A percentile compares a stretch with the other conserved stretches of the same genome.
Evolutionary conservation across 257 asterid genomes (phyloP).

Genomic region (Solanum appendiculatum): DNA sequence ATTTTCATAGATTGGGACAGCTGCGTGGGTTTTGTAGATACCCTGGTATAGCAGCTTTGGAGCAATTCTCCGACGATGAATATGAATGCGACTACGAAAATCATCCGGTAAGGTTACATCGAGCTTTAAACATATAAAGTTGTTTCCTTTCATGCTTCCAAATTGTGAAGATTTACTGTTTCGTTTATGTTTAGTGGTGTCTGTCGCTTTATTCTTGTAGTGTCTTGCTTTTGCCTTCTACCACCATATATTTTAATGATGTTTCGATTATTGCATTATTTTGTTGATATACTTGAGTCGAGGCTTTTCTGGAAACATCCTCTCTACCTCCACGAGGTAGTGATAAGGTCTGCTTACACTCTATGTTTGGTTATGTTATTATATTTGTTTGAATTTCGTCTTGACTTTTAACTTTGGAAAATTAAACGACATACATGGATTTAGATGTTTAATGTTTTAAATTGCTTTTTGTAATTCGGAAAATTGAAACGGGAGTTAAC

Average conservation of each 20-base stretch:
- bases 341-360: background rate
- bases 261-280: background rate
- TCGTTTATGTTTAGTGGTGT: too few species aligned
- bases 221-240: background rate
- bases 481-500: background rate
- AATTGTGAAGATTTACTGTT: too few species aligned
- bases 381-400: background rate
- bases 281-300: background rate
- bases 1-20: background rate
- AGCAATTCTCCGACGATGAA: slow-evolving; percentile 94
- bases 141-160: background rate
- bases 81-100: slow-evolving; percentile 87
- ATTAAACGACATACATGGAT: background rate
- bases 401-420: background rate
- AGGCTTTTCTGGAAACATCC: background rate
- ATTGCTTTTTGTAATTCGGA: background rate
- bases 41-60: slow-evolving; percentile 24
- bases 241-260: background rate
- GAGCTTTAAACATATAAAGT: background rate
- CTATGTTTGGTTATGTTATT: background rate
- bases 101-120: slow-evolving; percentile 25
- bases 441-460: background rate
- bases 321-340: background rate
- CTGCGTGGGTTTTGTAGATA: slow-evolving; percentile 43
- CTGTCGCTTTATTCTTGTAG: background rate